phyloP scores from a whole-genome alignment of 768 basidiomycete species.

The Chalciporus sphaerocephalus region DNA sequence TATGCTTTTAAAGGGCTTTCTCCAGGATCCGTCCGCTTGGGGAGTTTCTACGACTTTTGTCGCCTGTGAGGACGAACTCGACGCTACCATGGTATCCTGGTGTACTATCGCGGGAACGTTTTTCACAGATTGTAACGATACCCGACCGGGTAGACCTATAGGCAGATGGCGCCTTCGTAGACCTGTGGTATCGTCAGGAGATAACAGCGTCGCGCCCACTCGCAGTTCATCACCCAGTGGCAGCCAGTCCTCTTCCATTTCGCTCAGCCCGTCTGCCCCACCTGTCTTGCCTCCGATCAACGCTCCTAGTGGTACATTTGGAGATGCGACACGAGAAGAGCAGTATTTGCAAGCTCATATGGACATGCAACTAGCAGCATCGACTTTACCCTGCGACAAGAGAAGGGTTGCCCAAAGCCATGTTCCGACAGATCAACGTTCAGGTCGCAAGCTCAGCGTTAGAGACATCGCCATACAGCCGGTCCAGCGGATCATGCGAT shows the following conservation, averaged over 20 bases:
- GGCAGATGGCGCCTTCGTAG: conserved; percentile 26
- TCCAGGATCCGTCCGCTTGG: conserved; percentile 60
- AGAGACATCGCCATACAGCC: conserved; percentile 63
- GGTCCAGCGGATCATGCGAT: conserved; percentile 59
- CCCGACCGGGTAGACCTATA: conserved; percentile 7
- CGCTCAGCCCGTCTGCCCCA: conserved; percentile 10
- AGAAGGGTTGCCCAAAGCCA: neutral
- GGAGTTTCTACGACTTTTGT: conserved; percentile 62
- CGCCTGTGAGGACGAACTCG: conserved; percentile 46
- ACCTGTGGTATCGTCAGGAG: conserved; percentile 4
- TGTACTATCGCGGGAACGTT: conserved; percentile 31
- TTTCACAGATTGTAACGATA: conserved; percentile 30
- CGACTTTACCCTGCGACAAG: neutral
- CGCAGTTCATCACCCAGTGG: conserved; percentile 3
- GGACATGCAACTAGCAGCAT: neutral
- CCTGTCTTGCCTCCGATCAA: conserved; percentile 8
- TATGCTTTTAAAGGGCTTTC: conserved; percentile 45
- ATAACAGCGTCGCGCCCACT: neutral
- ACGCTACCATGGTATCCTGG: conserved; percentile 56
- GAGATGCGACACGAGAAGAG: conserved; percentile 6
- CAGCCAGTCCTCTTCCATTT: conserved; percentile 5
- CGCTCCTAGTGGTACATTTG: conserved; percentile 3
- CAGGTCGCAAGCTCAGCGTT: conserved; percentile 31
- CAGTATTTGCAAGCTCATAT: neutral
- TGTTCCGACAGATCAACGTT: neutral